A percentile compares a stretch with the other conserved stretches of the same genome.
phyloP scores from a whole-genome alignment of 2,329 filamentous ascomycete genomes.

The Colletotrichum eleusines region DNA sequence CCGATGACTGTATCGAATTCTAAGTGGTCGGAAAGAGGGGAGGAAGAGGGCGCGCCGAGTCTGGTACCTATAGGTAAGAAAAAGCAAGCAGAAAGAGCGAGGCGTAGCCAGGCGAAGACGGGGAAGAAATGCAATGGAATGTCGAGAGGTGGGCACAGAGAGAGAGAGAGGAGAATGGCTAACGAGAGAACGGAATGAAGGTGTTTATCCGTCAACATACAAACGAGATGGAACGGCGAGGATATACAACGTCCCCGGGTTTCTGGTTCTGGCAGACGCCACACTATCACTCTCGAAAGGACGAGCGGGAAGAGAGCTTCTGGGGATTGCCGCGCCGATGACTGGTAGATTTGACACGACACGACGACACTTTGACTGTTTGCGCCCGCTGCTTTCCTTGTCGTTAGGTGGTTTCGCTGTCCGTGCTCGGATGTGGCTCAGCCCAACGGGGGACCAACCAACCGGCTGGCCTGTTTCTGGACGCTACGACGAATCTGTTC shows the following conservation, averaged over 20 bases:
- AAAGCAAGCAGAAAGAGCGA: constrained; percentile 21
- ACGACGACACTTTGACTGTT: constrained; percentile 8
- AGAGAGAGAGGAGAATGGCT: constrained; percentile 13
- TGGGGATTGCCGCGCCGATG: constrained; percentile 8
- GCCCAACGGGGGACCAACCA: constrained; percentile 17
- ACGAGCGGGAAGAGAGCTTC: constrained; percentile 12
- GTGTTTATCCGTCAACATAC: not conserved
- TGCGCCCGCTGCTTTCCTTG: constrained; percentile 12
- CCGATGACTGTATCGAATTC: constrained; percentile 6
- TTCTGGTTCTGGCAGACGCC: constrained; percentile 18
- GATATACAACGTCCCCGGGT: not conserved
- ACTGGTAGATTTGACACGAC: not conserved
- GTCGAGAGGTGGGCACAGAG: too few relatives aligned
- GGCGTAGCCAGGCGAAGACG: constrained; percentile 7
- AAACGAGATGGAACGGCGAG: not conserved
- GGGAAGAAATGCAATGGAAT: constrained; percentile 8
- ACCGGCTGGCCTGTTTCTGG: constrained; percentile 22
- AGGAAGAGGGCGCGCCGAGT: not conserved
- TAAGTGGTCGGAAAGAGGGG: not conserved
- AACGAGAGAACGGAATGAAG: not conserved
- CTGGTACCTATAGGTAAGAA: not conserved
- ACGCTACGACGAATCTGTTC: constrained; percentile 9
- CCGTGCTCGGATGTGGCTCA: constrained; percentile 18
- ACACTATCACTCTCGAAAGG: constrained; percentile 10
- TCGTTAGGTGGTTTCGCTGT: constrained; percentile 5